A percentile compares a stretch with the other conserved stretches of the same genome.
Conservation (phyloP, 2,329 filamentous ascomycete genomes). For the Drechslera avenae region DNA sequence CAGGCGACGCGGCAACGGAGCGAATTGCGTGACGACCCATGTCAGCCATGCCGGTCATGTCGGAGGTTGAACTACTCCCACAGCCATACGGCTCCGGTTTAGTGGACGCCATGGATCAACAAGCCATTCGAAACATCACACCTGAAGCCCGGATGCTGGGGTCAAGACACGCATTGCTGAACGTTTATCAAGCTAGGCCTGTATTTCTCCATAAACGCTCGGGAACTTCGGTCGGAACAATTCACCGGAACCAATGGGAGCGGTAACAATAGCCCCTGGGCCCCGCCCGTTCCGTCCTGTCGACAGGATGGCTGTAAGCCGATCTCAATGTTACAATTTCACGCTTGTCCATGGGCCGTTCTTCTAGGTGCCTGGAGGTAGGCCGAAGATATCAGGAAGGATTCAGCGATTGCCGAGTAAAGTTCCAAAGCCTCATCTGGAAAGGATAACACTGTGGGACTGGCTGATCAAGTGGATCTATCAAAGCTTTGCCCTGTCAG, state of each 20-base stretch:
- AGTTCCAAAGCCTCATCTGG: background rate
- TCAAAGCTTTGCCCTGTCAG: background rate
- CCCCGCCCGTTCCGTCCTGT: constrained; percentile 1
- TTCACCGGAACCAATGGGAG: constrained; percentile 10
- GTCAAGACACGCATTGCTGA: constrained; percentile 5
- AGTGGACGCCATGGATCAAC: constrained; percentile 10
- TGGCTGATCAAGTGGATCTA: background rate
- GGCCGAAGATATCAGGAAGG: background rate
- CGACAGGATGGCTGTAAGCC: constrained; percentile 6
- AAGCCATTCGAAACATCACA: constrained; percentile 4
- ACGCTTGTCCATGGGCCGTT: background rate
- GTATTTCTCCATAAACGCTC: constrained; percentile 2
- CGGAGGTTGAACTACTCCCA: constrained; percentile 3
- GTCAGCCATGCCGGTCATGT: background rate
- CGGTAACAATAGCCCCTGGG: background rate
- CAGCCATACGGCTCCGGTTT: constrained; percentile 18
- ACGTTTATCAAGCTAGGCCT: constrained; percentile 9
- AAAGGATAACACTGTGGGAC: background rate
- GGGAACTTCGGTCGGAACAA: constrained; percentile 5
- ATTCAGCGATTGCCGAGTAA: background rate
- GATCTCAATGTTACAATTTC: constrained; percentile 1
- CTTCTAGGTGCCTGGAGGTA: background rate
- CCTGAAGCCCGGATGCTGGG: constrained; percentile 1
- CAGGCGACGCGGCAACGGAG: constrained; percentile 6
- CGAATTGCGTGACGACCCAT: constrained; percentile 1